phyloP scores from a whole-genome alignment of 140 eudicot genomes.

The Oenanthe javanica region DNA sequence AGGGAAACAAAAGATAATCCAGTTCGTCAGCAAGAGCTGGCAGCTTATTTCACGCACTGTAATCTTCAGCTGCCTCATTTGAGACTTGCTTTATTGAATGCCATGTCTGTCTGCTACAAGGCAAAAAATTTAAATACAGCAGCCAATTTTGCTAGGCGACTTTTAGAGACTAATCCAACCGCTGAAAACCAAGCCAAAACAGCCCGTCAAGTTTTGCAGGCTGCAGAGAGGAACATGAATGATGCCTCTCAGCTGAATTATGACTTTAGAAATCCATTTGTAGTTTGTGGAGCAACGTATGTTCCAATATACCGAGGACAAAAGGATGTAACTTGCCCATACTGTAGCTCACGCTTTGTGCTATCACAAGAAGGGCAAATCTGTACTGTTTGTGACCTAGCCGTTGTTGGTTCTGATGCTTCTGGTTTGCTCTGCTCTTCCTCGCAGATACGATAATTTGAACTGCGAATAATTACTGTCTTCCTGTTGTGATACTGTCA shows the following conservation, averaged over 20 bases:
- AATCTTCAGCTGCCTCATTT: slow-evolving; percentile 66
- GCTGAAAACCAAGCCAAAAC: slow-evolving; percentile 55
- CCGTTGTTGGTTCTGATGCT: slow-evolving; percentile 41
- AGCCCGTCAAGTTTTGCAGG: slow-evolving; percentile 65
- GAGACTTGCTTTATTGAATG: slow-evolving; percentile 58
- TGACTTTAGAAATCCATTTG: slow-evolving; percentile 68
- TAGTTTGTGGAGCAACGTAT: slow-evolving; percentile 52
- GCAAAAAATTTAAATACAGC: slow-evolving; percentile 52
- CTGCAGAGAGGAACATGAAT: slow-evolving; percentile 68
- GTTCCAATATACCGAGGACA: slow-evolving; percentile 50
- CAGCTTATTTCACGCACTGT: slow-evolving; percentile 78
- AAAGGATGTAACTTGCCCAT: slow-evolving; percentile 39
- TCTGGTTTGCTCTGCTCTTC: slow-evolving; percentile 47
- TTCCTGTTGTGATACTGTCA: neutral
- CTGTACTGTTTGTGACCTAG: slow-evolving; percentile 46
- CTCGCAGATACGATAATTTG: slow-evolving; percentile 35
- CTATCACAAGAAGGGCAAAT: slow-evolving; percentile 38
- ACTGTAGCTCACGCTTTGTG: slow-evolving; percentile 40
- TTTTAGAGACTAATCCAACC: slow-evolving; percentile 63
- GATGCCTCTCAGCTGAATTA: slow-evolving; percentile 52
- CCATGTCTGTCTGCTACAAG: slow-evolving; percentile 68
- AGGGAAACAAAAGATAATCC: slow-evolving; percentile 52
- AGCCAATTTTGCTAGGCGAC: slow-evolving; percentile 63
- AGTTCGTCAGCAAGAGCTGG: slow-evolving; percentile 61
- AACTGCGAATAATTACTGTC: neutral